Conservation (phyloP, 768 basidiomycete species). For the Collybiopsis confluens region DNA sequence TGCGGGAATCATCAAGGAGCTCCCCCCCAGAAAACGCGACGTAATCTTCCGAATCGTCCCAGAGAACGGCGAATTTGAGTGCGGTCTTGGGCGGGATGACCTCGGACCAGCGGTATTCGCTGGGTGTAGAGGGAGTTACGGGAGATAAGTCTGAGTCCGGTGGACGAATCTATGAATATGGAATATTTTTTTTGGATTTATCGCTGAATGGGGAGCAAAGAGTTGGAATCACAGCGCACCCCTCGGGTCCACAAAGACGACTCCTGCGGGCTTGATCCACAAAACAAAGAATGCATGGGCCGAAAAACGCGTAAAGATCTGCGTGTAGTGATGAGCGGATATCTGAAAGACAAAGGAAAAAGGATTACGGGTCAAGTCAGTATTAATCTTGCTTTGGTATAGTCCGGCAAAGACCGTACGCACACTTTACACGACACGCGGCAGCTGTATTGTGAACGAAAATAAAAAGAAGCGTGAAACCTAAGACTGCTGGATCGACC, state of each 20-base stretch:
- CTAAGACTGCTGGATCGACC: too few relatives aligned
- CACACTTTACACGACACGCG: too few relatives aligned
- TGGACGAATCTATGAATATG: not conserved
- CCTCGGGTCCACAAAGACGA: not conserved
- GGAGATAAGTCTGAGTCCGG: not conserved
- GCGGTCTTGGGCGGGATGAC: slow-evolving; percentile 52
- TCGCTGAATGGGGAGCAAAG: not conserved
- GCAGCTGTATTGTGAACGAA: too few relatives aligned
- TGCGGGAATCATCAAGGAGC: slow-evolving; percentile 28
- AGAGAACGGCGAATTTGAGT: slow-evolving; percentile 56
- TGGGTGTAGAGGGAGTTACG: not conserved
- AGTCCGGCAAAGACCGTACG: too few relatives aligned
- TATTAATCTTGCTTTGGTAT: too few relatives aligned
- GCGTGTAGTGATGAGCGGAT: too few relatives aligned
- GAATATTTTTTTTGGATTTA: not conserved
- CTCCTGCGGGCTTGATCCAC: not conserved
- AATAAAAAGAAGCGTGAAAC: too few relatives aligned
- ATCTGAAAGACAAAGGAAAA: too few relatives aligned
- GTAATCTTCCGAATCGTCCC: slow-evolving; percentile 54
- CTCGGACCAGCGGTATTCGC: slow-evolving; percentile 47
- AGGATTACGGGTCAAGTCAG: too few relatives aligned
- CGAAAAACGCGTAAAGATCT: too few relatives aligned
- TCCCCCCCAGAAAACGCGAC: slow-evolving; percentile 52
- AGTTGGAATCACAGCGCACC: not conserved
- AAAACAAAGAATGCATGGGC: too few relatives aligned